Percentiles rank a stretch among this genome's conserved stretches.
Conservation (phyloP, 257 asterid species). For the Petunia axillaris region DNA sequence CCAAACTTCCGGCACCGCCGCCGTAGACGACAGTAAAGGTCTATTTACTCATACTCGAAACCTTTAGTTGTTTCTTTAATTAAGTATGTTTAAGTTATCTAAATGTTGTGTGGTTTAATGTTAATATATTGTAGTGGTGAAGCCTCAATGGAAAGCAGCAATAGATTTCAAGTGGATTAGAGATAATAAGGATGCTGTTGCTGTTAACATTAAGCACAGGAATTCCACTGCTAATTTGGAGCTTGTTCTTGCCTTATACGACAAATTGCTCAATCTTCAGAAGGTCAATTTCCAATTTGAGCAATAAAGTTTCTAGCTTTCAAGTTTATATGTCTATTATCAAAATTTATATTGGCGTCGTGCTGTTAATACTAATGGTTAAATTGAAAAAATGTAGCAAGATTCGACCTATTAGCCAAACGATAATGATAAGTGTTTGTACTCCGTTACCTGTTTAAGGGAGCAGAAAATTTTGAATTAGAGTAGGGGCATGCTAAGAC, state of each 20-base stretch:
- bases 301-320: not conserved
- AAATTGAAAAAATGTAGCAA: not conserved
- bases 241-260: slow-evolving; percentile 72
- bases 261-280: slow-evolving; percentile 62
- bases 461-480: too few relatives aligned
- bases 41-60: not conserved
- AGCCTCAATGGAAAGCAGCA: slow-evolving; percentile 89
- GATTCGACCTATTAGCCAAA: not conserved
- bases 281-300: slow-evolving; percentile 63
- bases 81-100: not conserved
- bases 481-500: too few relatives aligned
- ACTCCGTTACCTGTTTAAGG: too few relatives aligned
- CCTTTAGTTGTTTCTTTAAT: not conserved
- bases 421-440: not conserved
- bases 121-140: slow-evolving; percentile 49
- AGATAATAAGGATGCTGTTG: slow-evolving; percentile 83
- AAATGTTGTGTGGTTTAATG: slow-evolving; percentile 24
- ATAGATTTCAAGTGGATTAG: slow-evolving; percentile 93
- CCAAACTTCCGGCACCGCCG: slow-evolving; percentile 34
- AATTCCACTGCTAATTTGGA: slow-evolving; percentile 76
- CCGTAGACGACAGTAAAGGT: slow-evolving; percentile 53
- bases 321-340: not conserved
- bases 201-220: slow-evolving; percentile 66
- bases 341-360: not conserved
- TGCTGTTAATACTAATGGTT: not conserved